Evolutionary conservation across 2,329 filamentous ascomycete genomes (phyloP), one percentile per base, ranked within the genome.

Genomic region (Fusarium graminum): DNA sequence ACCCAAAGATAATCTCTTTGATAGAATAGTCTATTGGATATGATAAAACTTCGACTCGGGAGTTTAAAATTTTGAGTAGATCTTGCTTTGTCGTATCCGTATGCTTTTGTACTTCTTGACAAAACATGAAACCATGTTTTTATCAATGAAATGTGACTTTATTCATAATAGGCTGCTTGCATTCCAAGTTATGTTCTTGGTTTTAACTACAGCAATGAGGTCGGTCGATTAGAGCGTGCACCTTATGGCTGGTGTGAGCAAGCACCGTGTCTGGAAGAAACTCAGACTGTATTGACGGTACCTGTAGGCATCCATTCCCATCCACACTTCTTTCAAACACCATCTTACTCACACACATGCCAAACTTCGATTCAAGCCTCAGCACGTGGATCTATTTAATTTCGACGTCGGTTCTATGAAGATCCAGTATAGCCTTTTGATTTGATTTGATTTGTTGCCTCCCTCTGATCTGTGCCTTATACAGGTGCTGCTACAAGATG

Each of bases 401-500:
- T n/a, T 10, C 12, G 7, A 22, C 8, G 14, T 19, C 3, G 29
- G 12, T 42, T 16, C 1, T 12, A 32, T 40, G 38, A 26, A 41
- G 28, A 44, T 45, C 30, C 58, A 38, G 44, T 28, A 17, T 14
- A 42, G 25, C 32, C 19, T 12, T 38, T 50, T 29, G n/a, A n/a
- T n/a, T n/a, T n/a, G n/a, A n/a, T n/a, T n/a, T n/a, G 13, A 45
- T 45, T 11, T 36, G 16, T 14, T 29, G 9, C 19, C 41, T 16
- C n/a, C 42, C 38, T 30, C 34, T 32, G 28, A n/a, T 10, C n/a
- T 16, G n/a, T 4, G 16, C 16, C 52, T 42, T 22, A 17, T 28
- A 30, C 22, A 25, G 25, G 32, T 43, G 28, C 39, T 36, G 12
- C 43, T 36, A 19, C 28, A 25, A 50, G 26, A 72, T 72, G 75